These are phyloP conservation scores for Metschnikowia koreensis DNA, from an alignment of 805 yeast species.

Conservation along the genomic window DNA sequence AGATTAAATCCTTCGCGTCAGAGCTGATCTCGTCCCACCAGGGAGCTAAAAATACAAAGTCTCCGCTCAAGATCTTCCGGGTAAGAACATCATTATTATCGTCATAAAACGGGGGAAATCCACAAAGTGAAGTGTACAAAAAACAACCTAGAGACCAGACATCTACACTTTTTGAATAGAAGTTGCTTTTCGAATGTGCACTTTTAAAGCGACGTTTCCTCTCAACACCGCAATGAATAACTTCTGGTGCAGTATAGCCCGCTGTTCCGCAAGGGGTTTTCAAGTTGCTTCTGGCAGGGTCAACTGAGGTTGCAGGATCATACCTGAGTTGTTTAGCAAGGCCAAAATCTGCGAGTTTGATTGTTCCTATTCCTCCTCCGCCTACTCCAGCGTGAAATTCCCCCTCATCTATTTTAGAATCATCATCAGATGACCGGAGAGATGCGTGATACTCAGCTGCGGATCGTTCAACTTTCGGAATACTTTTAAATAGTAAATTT, in stretches of 20 bases:
- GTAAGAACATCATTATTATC: constrained; percentile 73
- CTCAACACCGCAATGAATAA: constrained; percentile 76
- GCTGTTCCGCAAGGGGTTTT: constrained; percentile 99
- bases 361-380: constrained; percentile 87
- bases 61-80: constrained; percentile 76
- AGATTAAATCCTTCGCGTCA: constrained; percentile 69
- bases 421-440: constrained; percentile 66
- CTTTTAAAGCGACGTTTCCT: constrained; percentile 28
- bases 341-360: constrained; percentile 95
- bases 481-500: constrained; percentile 64
- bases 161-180: constrained; percentile 88
- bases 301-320: constrained; percentile 27
- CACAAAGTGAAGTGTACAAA: constrained; percentile 86
- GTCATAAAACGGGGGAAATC: constrained; percentile 96
- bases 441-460: constrained; percentile 32
- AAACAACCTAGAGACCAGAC: constrained; percentile 99
- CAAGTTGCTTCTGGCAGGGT: constrained; percentile 46
- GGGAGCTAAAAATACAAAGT: constrained; percentile 70
- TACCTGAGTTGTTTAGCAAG: constrained; percentile 87
- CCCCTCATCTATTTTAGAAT: constrained; percentile 82
- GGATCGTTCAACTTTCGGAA: constrained; percentile 46
- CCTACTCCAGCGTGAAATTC: constrained; percentile 76
- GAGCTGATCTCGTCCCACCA: constrained; percentile 86
- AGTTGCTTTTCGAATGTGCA: constrained; percentile 16
- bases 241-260: constrained; percentile 98